Percentiles rank a stretch among this genome's conserved stretches.
Evolutionary conservation across 768 basidiomycete species (phyloP).

Genomic region (Termitomyces sp.): DNA sequence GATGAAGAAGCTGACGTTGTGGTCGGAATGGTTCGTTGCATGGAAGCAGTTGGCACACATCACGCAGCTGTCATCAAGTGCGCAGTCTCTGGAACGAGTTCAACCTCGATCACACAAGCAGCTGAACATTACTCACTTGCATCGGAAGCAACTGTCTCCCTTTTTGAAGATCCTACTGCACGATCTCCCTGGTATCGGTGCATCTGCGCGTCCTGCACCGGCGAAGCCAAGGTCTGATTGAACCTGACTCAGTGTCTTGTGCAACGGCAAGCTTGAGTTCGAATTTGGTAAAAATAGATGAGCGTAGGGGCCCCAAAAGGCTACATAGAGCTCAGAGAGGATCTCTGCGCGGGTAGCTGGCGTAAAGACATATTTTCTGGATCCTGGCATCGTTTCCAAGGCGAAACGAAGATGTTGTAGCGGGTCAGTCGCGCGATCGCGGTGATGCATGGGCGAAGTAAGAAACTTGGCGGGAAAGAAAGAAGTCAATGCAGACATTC

Average conservation of each 20-base stretch:
- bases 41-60: constrained; percentile 89
- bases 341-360: constrained; percentile 74
- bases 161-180: constrained; percentile 87
- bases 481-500: constrained; percentile 23
- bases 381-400: constrained; percentile 77
- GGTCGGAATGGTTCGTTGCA: constrained; percentile 76
- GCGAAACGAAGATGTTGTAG: constrained; percentile 70
- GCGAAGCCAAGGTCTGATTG: constrained; percentile 54
- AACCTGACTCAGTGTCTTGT: constrained; percentile 63
- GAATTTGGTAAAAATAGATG: constrained; percentile 69
- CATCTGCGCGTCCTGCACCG: constrained; percentile 57
- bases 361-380: constrained; percentile 73
- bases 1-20: constrained; percentile 92
- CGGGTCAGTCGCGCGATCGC: constrained; percentile 54
- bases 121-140: constrained; percentile 63
- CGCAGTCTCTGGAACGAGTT: constrained; percentile 67
- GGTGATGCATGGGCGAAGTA: constrained; percentile 44
- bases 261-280: constrained; percentile 55
- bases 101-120: neutral
- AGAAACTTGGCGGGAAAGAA: constrained; percentile 47
- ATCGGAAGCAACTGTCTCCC: constrained; percentile 89
- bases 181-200: constrained; percentile 59
- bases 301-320: constrained; percentile 76
- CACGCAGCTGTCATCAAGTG: constrained; percentile 84
- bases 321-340: constrained; percentile 72